Conservation (phyloP, 108 stramenopile genomes). For the Conticribra weissflogii region DNA sequence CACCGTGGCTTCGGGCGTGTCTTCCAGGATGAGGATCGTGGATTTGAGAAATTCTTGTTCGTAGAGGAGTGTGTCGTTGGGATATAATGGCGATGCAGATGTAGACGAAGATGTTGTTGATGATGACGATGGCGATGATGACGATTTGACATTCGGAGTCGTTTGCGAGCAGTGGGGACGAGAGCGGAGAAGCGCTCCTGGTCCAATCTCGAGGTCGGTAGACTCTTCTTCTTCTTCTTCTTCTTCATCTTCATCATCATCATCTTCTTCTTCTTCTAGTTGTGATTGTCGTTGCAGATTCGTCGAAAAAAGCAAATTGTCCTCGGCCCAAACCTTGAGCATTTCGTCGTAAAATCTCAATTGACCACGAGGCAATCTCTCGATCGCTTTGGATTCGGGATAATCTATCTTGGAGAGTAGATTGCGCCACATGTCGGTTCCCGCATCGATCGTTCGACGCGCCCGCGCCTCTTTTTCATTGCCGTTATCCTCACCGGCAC, state of each 20-base stretch:
- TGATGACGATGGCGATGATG: no score
- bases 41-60: slow-evolving; percentile 37
- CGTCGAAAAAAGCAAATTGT: slow-evolving; percentile 13
- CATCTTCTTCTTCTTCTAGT: neutral
- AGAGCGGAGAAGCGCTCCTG: slow-evolving; percentile 30
- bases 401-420: slow-evolving; percentile 17
- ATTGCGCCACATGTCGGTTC: slow-evolving; percentile 34
- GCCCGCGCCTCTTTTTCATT: no score
- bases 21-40: slow-evolving; percentile 31
- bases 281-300: no score
- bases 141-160: no score
- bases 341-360: slow-evolving; percentile 36
- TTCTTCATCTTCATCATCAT: neutral
- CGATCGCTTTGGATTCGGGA: slow-evolving; percentile 21
- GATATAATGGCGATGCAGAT: slow-evolving; percentile 11
- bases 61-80: slow-evolving; percentile 36
- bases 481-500: neutral
- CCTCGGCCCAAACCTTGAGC: slow-evolving; percentile 38
- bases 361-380: slow-evolving; percentile 24
- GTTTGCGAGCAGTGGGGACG: no score
- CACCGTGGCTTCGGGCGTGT: slow-evolving; percentile 27
- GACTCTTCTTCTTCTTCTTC: neutral
- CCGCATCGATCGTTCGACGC: neutral
- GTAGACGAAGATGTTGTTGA: no score
- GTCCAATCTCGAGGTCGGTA: slow-evolving; percentile 7